phyloP scores from a whole-genome alignment of 805 yeast genomes.

The Myxozyma sirexii region DNA sequence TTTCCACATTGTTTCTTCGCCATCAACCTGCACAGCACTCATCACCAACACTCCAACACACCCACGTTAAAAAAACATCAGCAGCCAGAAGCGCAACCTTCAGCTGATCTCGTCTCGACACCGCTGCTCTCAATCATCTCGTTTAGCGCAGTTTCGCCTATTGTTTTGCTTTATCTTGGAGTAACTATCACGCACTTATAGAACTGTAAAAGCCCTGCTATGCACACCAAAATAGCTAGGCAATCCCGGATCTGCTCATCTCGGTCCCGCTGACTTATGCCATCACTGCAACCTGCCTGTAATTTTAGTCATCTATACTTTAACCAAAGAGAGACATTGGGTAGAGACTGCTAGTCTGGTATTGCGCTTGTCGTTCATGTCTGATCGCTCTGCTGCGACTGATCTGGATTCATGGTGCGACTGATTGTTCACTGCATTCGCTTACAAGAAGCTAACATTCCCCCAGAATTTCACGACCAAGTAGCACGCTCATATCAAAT shows the following conservation, averaged over 20 bases:
- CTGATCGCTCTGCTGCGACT: too few species aligned
- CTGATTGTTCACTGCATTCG: background rate
- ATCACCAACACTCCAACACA: too few species aligned
- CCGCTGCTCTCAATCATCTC: too few species aligned
- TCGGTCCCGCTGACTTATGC: too few species aligned
- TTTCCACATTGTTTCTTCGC: too few species aligned
- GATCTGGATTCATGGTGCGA: background rate
- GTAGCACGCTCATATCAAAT: background rate
- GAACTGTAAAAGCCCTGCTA: background rate
- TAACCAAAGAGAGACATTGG: too few species aligned
- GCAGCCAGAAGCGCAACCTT: too few species aligned
- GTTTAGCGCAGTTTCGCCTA: background rate
- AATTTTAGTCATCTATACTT: background rate
- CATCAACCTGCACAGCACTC: too few species aligned
- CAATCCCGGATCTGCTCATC: background rate
- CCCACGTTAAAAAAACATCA: too few species aligned
- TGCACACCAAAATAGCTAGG: background rate
- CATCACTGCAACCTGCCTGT: background rate
- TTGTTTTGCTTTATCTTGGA: background rate
- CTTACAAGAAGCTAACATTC: background rate
- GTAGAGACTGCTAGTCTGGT: too few species aligned
- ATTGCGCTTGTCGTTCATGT: too few species aligned
- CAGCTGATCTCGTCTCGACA: too few species aligned
- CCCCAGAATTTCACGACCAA: background rate
- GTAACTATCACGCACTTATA: background rate